These are phyloP conservation scores for Eragrostis curvula DNA, from an alignment of 176 grass and related monocot genomes.

Conservation along the genomic window DNA sequence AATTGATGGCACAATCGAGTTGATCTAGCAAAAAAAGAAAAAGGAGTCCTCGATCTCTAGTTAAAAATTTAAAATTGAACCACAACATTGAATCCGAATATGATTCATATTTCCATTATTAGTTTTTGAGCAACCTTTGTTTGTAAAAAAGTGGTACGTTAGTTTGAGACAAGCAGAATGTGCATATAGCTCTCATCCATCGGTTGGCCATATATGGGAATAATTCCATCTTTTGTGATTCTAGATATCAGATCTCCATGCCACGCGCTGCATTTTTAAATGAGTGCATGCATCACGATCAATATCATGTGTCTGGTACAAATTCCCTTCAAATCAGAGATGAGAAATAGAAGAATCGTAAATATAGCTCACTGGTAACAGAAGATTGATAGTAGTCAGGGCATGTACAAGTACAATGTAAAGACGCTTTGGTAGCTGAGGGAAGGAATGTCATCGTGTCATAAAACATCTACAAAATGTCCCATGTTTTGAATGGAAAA, in stretches of 20 bases:
- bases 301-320: constrained; percentile 9
- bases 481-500: no score
- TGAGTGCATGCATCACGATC: background rate
- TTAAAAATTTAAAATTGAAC: background rate
- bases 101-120: no score
- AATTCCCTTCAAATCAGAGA: constrained; percentile 31
- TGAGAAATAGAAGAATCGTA: constrained; percentile 25
- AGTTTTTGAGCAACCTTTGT: no score
- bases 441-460: no score
- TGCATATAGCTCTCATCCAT: background rate
- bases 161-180: background rate
- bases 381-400: background rate
- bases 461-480: no score
- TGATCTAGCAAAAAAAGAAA: no score
- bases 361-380: background rate
- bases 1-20: background rate
- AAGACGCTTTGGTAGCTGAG: no score
- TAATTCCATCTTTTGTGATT: background rate
- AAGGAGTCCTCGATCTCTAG: background rate
- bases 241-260: background rate
- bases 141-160: background rate
- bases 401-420: no score
- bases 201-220: background rate
- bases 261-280: background rate
- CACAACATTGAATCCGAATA: background rate